phyloP scores from a whole-genome alignment of 306 rosid species.

The Citrullus mucosospermus region DNA sequence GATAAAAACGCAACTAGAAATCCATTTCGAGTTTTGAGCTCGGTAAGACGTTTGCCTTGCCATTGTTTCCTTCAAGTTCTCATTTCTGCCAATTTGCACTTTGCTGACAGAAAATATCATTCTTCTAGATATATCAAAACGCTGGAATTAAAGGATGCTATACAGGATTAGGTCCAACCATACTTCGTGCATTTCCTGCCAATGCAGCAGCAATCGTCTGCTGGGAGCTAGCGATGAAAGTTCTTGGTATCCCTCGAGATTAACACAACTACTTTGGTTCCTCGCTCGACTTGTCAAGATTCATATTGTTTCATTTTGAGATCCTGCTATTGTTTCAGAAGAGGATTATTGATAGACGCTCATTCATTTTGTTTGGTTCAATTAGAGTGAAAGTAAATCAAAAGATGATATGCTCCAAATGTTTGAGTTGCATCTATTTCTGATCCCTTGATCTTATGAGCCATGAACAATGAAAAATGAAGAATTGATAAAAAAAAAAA shows the following conservation, averaged over 20 bases:
- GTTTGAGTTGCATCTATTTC: not conserved
- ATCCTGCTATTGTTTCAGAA: not conserved
- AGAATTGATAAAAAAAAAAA: not conserved
- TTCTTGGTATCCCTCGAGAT: conserved; percentile 48
- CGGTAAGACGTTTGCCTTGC: conserved; percentile 27
- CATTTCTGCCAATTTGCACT: not conserved
- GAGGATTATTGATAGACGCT: not conserved
- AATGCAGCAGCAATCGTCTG: conserved; percentile 81
- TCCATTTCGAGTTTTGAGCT: conserved; percentile 54
- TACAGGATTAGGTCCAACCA: conserved; percentile 77
- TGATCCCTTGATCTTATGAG: not conserved
- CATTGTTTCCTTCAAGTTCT: not conserved
- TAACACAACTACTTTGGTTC: conserved; percentile 14
- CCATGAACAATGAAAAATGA: not conserved
- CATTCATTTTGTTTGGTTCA: not conserved
- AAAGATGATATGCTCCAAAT: not conserved
- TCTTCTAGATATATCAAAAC: conserved; percentile 45
- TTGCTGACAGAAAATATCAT: not conserved
- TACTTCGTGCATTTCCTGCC: conserved; percentile 82
- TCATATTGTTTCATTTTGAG: not conserved
- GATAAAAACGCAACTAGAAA: conserved; percentile 44
- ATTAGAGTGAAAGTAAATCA: not conserved
- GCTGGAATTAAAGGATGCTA: conserved; percentile 81
- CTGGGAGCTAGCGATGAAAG: conserved; percentile 85
- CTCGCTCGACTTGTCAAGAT: not conserved